Percentiles rank a stretch among this genome's conserved stretches.
These are phyloP conservation scores for Cryptococcus hybrid DNA, from an alignment of 1,284 basidiomycete species.

Conservation along the genomic window DNA sequence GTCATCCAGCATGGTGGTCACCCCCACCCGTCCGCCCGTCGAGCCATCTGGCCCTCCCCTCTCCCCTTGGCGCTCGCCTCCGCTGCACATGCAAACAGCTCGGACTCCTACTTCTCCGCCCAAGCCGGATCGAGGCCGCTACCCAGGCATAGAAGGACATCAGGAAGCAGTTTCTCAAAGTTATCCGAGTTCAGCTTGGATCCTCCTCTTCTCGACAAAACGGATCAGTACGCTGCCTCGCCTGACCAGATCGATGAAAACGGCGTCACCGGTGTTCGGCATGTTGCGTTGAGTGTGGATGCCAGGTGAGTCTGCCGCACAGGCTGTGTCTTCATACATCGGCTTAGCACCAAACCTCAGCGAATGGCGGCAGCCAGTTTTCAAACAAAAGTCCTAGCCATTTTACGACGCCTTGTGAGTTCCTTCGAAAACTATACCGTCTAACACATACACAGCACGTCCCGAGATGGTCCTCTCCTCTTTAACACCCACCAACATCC, in stretches of 20 bases:
- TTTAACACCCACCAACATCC: conserved; percentile 55
- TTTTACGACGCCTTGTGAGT: conserved; percentile 37
- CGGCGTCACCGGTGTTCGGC: conserved; percentile 63
- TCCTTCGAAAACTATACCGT: background rate
- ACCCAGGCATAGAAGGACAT: conserved; percentile 29
- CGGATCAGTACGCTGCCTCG: conserved; percentile 15
- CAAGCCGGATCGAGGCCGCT: conserved; percentile 5
- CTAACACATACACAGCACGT: conserved; percentile 24
- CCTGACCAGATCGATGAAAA: conserved; percentile 14
- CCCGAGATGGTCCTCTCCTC: conserved; percentile 48
- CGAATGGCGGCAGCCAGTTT: conserved; percentile 47
- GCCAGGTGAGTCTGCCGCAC: conserved; percentile 61
- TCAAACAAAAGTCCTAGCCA: conserved; percentile 46
- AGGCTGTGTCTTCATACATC: background rate
- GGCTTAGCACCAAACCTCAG: conserved; percentile 10
- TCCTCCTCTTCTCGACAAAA: conserved; percentile 16
- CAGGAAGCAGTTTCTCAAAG: conserved; percentile 44
- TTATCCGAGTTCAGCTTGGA: conserved; percentile 46
- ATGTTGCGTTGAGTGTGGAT: conserved; percentile 62
- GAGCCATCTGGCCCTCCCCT: background rate
- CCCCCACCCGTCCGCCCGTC: background rate
- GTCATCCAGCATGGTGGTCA: background rate
- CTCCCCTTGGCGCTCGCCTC: background rate
- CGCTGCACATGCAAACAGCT: conserved; percentile 2
- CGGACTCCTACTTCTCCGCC: conserved; percentile 12